Conservation (phyloP, 2,329 filamentous ascomycete genomes). For the Cytospora leucostoma region DNA sequence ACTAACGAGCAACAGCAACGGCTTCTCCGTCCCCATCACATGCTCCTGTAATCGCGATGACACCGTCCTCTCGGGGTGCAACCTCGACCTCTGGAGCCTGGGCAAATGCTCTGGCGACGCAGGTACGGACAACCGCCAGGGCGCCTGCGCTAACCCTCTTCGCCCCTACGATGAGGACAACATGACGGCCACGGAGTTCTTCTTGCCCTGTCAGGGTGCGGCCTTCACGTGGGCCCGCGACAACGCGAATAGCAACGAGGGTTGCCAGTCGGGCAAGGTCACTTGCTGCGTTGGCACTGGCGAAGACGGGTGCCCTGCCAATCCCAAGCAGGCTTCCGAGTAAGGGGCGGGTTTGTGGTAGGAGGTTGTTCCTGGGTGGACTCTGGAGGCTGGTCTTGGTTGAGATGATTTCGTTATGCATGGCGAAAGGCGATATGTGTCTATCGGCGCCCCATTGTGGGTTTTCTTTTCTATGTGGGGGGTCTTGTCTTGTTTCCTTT, state of each 20-base stretch:
- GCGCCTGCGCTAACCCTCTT: slow-evolving; percentile 24
- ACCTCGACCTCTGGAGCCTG: slow-evolving; percentile 19
- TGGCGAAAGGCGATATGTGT: background rate
- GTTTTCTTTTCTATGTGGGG: too few relatives aligned
- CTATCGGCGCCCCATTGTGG: too few relatives aligned
- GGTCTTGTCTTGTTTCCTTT: too few relatives aligned
- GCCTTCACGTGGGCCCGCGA: slow-evolving; percentile 25
- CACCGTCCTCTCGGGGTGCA: slow-evolving; percentile 23
- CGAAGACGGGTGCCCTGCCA: slow-evolving; percentile 19
- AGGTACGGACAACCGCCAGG: slow-evolving; percentile 10
- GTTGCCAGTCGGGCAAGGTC: slow-evolving; percentile 14
- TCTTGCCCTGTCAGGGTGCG: slow-evolving; percentile 22
- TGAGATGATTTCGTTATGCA: background rate
- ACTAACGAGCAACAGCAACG: slow-evolving; percentile 13
- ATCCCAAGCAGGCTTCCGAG: slow-evolving; percentile 15
- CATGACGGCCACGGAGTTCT: slow-evolving; percentile 16
- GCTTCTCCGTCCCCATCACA: slow-evolving; percentile 25
- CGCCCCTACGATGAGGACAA: slow-evolving; percentile 1
- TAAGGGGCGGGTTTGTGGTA: background rate
- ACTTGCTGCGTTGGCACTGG: slow-evolving; percentile 22
- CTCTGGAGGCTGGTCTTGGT: background rate
- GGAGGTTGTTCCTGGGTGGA: background rate
- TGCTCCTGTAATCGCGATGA: slow-evolving; percentile 24
- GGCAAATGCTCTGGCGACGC: slow-evolving; percentile 7
- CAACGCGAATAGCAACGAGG: slow-evolving; percentile 21